These are phyloP conservation scores for Linnemannia exigua DNA, from an alignment of 192 early-diverging fungal genomes.

Conservation along the genomic window DNA sequence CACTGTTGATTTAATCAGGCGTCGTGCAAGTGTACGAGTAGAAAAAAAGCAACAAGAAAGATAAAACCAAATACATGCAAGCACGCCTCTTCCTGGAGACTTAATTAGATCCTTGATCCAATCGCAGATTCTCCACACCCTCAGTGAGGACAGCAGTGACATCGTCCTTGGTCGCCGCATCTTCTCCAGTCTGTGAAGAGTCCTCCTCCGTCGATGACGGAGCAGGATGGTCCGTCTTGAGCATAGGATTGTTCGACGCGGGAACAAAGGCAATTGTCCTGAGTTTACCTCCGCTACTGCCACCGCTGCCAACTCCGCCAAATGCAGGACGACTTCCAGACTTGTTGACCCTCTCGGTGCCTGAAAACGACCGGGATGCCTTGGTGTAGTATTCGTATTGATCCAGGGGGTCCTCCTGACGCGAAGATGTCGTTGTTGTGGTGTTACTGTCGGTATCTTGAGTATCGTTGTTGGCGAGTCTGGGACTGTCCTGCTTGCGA, in stretches of 20 bases:
- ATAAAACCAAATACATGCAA: neutral
- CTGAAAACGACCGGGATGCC: slow-evolving; percentile 1
- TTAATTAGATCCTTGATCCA: neutral
- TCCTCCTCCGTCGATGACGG: neutral
- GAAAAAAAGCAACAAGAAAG: neutral
- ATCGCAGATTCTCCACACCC: slow-evolving; percentile 12
- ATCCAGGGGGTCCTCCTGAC: neutral
- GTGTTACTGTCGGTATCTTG: neutral
- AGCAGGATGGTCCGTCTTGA: slow-evolving; percentile 11
- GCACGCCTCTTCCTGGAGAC: neutral
- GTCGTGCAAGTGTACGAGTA: neutral
- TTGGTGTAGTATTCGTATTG: slow-evolving; percentile 22
- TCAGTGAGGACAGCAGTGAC: neutral
- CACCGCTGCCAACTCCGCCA: neutral
- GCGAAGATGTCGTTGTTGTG: neutral
- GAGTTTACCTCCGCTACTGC: neutral
- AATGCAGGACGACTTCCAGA: neutral
- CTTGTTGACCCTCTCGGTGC: neutral
- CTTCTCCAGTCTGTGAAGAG: neutral
- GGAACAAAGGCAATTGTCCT: slow-evolving; percentile 34
- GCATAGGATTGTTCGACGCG: slow-evolving; percentile 23
- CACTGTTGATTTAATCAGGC: neutral
- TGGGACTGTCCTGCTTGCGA: slow-evolving; percentile 13
- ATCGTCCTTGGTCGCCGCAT: neutral
- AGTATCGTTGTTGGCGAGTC: slow-evolving; percentile 3